Percentiles rank a stretch among this genome's conserved stretches.
Evolutionary conservation across 208 protist species (phyloP).

Genomic region (Trypanosoma boissoni): DNA sequence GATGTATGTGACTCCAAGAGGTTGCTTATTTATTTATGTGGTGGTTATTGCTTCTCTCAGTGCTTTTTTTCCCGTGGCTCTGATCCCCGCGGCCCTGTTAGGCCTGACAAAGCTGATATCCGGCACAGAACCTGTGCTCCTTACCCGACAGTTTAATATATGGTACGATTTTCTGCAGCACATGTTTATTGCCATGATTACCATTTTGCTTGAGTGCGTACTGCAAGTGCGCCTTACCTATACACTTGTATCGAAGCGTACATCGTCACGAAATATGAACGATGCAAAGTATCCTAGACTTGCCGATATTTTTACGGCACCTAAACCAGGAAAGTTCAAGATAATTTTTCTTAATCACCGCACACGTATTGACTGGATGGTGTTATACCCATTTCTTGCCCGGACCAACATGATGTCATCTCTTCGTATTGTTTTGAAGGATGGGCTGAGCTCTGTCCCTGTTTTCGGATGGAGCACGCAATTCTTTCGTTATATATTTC

Average conservation of each 20-base stretch:
- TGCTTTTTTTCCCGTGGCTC: slow-evolving; percentile 22
- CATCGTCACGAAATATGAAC: neutral
- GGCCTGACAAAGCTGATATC: slow-evolving; percentile 32
- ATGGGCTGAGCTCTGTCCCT: slow-evolving; percentile 43
- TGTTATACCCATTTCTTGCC: slow-evolving; percentile 41
- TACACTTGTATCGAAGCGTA: slow-evolving; percentile 51
- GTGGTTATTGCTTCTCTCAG: slow-evolving; percentile 18
- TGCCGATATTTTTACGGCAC: slow-evolving; percentile 26
- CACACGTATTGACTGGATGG: slow-evolving; percentile 66
- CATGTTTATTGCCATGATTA: slow-evolving; percentile 45
- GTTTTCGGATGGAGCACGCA: slow-evolving; percentile 80
- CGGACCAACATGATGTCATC: slow-evolving; percentile 20
- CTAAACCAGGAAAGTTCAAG: slow-evolving; percentile 61
- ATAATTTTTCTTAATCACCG: slow-evolving; percentile 88
- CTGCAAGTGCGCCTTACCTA: slow-evolving; percentile 56
- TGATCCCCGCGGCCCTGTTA: slow-evolving; percentile 26
- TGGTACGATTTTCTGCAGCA: slow-evolving; percentile 35
- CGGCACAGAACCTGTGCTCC: slow-evolving; percentile 7
- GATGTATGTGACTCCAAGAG: slow-evolving; percentile 40
- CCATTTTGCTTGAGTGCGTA: slow-evolving; percentile 44
- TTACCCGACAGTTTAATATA: slow-evolving; percentile 27
- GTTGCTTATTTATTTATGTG: slow-evolving; percentile 25
- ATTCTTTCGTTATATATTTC: slow-evolving; percentile 81
- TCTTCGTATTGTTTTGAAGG: slow-evolving; percentile 77
- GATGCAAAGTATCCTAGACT: neutral